Base-by-base conservation (phyloP, 768 basidiomycete genomes). In the Hygrophorus russula region DNA sequence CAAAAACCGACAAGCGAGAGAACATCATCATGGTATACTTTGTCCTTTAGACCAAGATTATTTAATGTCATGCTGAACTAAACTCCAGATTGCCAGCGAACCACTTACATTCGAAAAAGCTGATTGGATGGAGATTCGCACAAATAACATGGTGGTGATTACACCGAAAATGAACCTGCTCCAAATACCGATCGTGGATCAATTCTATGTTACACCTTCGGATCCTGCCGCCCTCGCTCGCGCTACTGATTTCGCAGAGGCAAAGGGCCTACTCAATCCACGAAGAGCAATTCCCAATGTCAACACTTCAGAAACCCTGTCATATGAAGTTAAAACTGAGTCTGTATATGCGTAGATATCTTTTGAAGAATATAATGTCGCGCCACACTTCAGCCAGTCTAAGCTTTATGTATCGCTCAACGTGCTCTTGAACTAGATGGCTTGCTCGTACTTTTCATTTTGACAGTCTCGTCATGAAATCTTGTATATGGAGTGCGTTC, bases 91-190 rank as follows among this genome's bases (percentile, higher is more conserved):
- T 59, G 86, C 85, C 8, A 88, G 84, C 51, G 94, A 98, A 53
- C 96, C 96, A 0, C 64, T 99, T 36, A 99, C 96, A 0, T 99
- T 98, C 53, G 94, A 99, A 65, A 74, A 92, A 72, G 89, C 90
- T 40, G 96, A 99, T 59, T 99, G 96, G 96, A 93, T 97, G 83
- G 96, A 97, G 61, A 93, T 99, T 55, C 85, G 84, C 58, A 94
- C 90, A 10, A 97, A 99, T 60, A 81, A 88, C 50, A 85, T 97
- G 82, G 82, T 91, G 17, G 80, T 96, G 39, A 85, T 97, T 52
- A 98, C 94, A 0, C 87, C 88, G 31, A 91, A 90, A 69, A 91
- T 94, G 78, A 97, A 97, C 57, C 61, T 96, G 18, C 67, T 97
- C 14, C 90, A 94, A 59, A 88, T 94, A 50, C 94, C 94, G 2